Percentiles rank a stretch among this genome's conserved stretches.
phyloP scores from a whole-genome alignment of 1,284 basidiomycete genomes.

The Trametes hirsuta region DNA sequence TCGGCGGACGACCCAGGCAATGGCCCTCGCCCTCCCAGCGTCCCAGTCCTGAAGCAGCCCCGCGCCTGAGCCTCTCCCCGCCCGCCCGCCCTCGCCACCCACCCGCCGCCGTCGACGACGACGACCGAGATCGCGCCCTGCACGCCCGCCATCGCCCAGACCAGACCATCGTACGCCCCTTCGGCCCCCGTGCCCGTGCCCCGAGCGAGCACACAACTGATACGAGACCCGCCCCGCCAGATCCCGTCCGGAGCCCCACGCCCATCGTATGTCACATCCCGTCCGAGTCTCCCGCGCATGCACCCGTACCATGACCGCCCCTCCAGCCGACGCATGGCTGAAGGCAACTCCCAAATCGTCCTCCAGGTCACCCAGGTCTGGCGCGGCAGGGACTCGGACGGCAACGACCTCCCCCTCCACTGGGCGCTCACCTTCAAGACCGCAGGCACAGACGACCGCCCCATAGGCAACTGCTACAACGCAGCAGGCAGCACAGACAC shows the following conservation, averaged over 20 bases:
- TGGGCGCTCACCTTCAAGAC: constrained; percentile 28
- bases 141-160: neutral
- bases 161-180: neutral
- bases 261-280: constrained; percentile 6
- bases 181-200: neutral
- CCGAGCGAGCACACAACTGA: neutral
- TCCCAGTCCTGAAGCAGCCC: neutral
- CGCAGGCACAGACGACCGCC: constrained; percentile 18
- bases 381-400: constrained; percentile 26
- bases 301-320: constrained; percentile 5
- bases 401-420: constrained; percentile 24
- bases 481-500: constrained; percentile 29
- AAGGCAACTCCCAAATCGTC: constrained; percentile 15
- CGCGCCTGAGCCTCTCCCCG: neutral
- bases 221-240: neutral
- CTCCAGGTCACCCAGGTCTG: constrained; percentile 27
- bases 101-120: neutral
- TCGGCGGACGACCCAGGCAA: too few species aligned
- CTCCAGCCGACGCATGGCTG: constrained; percentile 15
- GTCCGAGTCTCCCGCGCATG: neutral
- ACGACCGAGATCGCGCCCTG: neutral
- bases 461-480: constrained; percentile 26
- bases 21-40: neutral
- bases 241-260: neutral
- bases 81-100: neutral